Percentiles rank a stretch among this genome's conserved stretches.
Evolutionary conservation across 2,329 filamentous ascomycete species (phyloP).

Genomic region (Ophiostoma sp.): DNA sequence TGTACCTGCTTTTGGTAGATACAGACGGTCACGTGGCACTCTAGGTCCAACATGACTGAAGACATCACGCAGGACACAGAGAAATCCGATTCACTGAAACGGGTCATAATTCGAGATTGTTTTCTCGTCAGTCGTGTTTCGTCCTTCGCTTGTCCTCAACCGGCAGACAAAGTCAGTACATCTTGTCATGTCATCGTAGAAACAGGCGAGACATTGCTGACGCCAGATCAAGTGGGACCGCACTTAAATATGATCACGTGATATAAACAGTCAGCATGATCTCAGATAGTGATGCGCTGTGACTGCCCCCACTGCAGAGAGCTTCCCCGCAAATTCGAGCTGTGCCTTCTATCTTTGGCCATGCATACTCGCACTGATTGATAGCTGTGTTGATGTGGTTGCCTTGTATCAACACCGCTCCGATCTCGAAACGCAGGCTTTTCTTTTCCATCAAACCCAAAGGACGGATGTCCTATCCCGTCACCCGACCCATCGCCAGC

Average conservation of each 20-base stretch:
- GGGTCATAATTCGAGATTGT: background rate
- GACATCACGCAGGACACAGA: background rate
- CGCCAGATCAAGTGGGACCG: constrained; percentile 1
- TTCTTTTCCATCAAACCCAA: background rate
- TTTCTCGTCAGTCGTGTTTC: background rate
- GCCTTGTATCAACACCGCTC: background rate
- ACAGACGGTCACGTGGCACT: background rate
- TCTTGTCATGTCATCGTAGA: background rate
- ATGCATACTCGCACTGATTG: background rate
- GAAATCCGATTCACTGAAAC: background rate
- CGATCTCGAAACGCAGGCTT: background rate
- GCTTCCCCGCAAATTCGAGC: constrained; percentile 14
- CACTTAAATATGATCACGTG: background rate
- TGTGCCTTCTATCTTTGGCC: background rate
- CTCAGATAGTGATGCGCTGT: background rate
- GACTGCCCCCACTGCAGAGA: background rate
- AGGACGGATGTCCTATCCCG: background rate
- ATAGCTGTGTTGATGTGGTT: background rate
- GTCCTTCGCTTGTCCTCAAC: background rate
- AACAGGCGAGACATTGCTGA: constrained; percentile 1
- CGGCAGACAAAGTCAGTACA: background rate
- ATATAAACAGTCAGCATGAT: background rate
- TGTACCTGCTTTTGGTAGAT: background rate
- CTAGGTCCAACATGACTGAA: background rate
- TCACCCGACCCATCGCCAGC: background rate